Conservation (phyloP, 768 basidiomycete genomes). For the Russula emetica region DNA sequence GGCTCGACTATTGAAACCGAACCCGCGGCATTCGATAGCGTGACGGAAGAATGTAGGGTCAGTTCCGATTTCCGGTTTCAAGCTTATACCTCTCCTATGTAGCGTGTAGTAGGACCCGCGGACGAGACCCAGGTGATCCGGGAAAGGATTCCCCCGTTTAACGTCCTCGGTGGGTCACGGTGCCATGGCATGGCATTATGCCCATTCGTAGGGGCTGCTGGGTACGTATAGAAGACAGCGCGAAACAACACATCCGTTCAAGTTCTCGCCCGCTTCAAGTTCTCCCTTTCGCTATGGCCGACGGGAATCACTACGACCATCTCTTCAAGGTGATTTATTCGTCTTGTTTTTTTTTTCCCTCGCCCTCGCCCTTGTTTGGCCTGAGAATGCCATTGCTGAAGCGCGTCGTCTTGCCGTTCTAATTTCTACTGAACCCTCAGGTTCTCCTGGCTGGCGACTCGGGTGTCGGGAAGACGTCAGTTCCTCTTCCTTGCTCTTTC, state of each 20-base stretch:
- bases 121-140: too few species aligned
- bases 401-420: conserved; percentile 24
- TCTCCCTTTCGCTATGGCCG: conserved; percentile 58
- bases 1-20: too few species aligned
- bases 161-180: too few species aligned
- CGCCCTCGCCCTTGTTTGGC: background rate
- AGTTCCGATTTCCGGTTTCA: too few species aligned
- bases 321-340: conserved; percentile 87
- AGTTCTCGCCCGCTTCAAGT: background rate
- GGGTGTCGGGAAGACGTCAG: conserved; percentile 98
- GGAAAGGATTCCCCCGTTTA: background rate
- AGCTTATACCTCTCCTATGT: too few species aligned
- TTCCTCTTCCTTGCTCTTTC: conserved; percentile 32
- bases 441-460: conserved; percentile 99
- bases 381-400: background rate
- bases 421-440: conserved; percentile 50
- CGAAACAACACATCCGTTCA: background rate
- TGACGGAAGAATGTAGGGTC: background rate
- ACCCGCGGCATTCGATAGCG: too few species aligned
- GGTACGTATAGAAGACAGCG: background rate
- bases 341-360: background rate
- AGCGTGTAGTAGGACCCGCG: too few species aligned
- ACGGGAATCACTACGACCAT: conserved; percentile 96
- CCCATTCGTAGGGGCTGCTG: too few species aligned
- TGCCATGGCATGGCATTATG: too few species aligned